A percentile compares a stretch with the other conserved stretches of the same genome.
phyloP scores from a whole-genome alignment of 176 grass and related monocot genomes.

The Themeda triandra region DNA sequence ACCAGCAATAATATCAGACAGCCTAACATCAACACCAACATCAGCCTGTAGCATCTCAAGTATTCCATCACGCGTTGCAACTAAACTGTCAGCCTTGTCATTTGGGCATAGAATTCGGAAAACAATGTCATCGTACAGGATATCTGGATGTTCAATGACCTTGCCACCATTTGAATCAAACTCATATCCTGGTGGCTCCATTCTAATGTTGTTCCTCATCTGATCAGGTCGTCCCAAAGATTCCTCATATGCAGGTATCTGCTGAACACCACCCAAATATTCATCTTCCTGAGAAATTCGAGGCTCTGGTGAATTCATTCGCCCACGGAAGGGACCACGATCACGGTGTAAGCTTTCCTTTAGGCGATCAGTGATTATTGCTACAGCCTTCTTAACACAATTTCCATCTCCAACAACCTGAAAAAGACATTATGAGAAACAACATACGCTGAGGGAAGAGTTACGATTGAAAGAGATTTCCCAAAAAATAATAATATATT shows the following conservation, averaged over 20 bases:
- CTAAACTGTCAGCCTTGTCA: slow-evolving; percentile 66
- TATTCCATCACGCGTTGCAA: slow-evolving; percentile 64
- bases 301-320: slow-evolving; percentile 71
- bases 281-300: slow-evolving; percentile 64
- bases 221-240: slow-evolving; percentile 43
- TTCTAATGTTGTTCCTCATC: slow-evolving; percentile 54
- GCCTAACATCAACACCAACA: slow-evolving; percentile 82
- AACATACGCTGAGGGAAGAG: background rate
- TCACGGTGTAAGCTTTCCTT: slow-evolving; percentile 97
- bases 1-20: slow-evolving; percentile 67
- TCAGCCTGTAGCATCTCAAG: slow-evolving; percentile 76
- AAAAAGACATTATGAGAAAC: slow-evolving; percentile 20
- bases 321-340: slow-evolving; percentile 67
- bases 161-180: slow-evolving; percentile 79
- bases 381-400: slow-evolving; percentile 85
- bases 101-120: slow-evolving; percentile 96
- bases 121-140: slow-evolving; percentile 62
- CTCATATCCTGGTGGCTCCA: slow-evolving; percentile 63
- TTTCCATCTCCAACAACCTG: slow-evolving; percentile 87
- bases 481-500: background rate
- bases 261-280: slow-evolving; percentile 44
- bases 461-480: background rate
- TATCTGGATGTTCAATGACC: slow-evolving; percentile 49
- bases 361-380: slow-evolving; percentile 73
- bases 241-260: slow-evolving; percentile 60